These are phyloP conservation scores for Dillenia turbinata DNA, from an alignment of 164 flowering plant species.

Conservation along the genomic window DNA sequence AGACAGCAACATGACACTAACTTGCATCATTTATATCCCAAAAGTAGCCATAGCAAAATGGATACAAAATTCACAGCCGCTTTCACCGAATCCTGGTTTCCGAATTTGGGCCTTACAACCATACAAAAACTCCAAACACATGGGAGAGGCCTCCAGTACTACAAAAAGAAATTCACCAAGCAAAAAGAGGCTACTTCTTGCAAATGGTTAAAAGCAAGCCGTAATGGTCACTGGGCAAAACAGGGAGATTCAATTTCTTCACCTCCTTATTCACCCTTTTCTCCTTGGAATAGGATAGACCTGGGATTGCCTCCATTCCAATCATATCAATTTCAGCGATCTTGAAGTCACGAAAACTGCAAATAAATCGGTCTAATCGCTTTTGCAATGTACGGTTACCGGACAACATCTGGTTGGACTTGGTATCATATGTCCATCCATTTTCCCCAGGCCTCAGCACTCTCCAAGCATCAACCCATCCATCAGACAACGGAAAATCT, in stretches of 20 bases:
- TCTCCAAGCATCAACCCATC: conserved; percentile 88
- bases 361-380: conserved; percentile 72
- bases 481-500: conserved; percentile 58
- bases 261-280: conserved; percentile 59
- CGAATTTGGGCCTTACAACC: not conserved
- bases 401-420: conserved; percentile 76
- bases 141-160: not conserved
- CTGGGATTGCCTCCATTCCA: conserved; percentile 79
- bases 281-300: conserved; percentile 61
- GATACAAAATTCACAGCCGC: no score
- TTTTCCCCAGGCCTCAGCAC: conserved; percentile 60
- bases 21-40: no score
- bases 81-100: no score
- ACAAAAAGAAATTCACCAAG: not conserved
- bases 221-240: conserved; percentile 95
- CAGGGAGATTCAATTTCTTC: conserved; percentile 64
- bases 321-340: conserved; percentile 60
- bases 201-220: conserved; percentile 73
- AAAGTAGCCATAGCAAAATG: no score
- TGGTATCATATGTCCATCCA: conserved; percentile 95
- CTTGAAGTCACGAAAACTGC: conserved; percentile 60
- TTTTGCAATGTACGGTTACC: conserved; percentile 75
- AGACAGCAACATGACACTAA: no score
- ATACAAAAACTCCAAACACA: not conserved
- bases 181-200: conserved; percentile 1